phyloP scores from a whole-genome alignment of 768 basidiomycete species.

The Coprinopsis cinerea region DNA sequence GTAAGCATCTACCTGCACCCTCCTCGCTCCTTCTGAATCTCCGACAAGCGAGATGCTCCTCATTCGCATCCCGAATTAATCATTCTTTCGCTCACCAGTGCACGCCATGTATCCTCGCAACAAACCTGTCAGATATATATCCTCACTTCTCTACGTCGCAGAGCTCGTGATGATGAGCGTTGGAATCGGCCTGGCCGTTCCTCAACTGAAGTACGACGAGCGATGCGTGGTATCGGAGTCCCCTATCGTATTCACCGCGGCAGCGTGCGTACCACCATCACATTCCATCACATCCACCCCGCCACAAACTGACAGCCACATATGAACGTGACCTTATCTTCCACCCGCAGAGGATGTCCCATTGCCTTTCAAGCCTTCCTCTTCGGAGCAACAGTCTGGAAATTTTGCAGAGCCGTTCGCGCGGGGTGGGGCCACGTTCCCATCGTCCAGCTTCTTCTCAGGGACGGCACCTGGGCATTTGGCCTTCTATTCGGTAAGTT shows the following conservation, averaged over 20 bases:
- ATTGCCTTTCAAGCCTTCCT: constrained; percentile 31
- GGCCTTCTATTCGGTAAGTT: constrained; percentile 31
- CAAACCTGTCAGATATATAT: not conserved
- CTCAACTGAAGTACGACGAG: constrained; percentile 27
- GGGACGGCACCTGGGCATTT: constrained; percentile 41
- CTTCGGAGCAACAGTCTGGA: constrained; percentile 31
- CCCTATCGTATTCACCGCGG: constrained; percentile 15
- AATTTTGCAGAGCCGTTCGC: constrained; percentile 28
- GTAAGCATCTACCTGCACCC: constrained; percentile 16
- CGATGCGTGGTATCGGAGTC: constrained; percentile 26
- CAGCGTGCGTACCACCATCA: constrained; percentile 2
- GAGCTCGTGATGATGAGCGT: constrained; percentile 29
- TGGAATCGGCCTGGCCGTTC: constrained; percentile 25
- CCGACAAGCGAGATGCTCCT: not conserved
- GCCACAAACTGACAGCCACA: not conserved
- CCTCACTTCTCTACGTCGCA: constrained; percentile 15
- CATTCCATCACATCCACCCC: not conserved
- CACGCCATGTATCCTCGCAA: constrained; percentile 29
- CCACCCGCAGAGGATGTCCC: not conserved
- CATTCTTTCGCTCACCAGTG: constrained; percentile 18
- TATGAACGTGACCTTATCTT: not conserved
- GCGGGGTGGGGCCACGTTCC: constrained; percentile 37
- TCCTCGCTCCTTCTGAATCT: too few relatives aligned
- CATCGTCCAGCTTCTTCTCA: constrained; percentile 32
- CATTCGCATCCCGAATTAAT: not conserved